These are phyloP conservation scores for Metschnikowia henanensis DNA, from an alignment of 805 yeast species.

Conservation along the genomic window DNA sequence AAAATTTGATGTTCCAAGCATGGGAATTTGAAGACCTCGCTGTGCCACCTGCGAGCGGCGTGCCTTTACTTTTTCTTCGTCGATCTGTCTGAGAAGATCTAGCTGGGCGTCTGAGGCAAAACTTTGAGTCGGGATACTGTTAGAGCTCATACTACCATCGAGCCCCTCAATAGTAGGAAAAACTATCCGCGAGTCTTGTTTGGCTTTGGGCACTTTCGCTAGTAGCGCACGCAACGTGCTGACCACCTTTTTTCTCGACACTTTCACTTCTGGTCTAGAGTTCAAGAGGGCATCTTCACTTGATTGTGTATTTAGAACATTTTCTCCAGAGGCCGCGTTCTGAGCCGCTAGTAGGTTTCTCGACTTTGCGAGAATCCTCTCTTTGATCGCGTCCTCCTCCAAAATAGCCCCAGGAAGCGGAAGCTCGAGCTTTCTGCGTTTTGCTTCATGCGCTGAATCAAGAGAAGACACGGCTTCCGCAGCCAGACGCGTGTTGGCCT, in stretches of 20 bases:
- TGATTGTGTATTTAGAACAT: too few species aligned
- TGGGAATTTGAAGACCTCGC: conserved; percentile 44
- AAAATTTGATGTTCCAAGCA: conserved; percentile 6
- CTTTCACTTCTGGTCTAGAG: background rate
- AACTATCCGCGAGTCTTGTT: conserved; percentile 31
- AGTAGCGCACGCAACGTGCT: conserved; percentile 1
- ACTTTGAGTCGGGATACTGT: background rate
- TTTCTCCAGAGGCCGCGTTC: background rate
- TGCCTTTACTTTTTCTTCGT: background rate
- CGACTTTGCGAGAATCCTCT: conserved; percentile 32
- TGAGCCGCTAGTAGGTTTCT: conserved; percentile 29
- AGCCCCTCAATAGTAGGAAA: conserved; percentile 32
- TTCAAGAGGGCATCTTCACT: too few species aligned
- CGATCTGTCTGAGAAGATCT: conserved; percentile 2
- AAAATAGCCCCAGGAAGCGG: conserved; percentile 22
- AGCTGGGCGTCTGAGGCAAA: conserved; percentile 1
- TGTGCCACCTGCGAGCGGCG: conserved; percentile 50
- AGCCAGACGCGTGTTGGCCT: conserved; percentile 21
- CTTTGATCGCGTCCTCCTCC: conserved; percentile 28
- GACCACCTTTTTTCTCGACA: conserved; percentile 2
- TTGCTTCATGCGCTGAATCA: conserved; percentile 22
- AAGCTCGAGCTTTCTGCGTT: conserved; percentile 28
- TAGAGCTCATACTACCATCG: conserved; percentile 15
- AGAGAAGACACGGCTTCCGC: conserved; percentile 23
- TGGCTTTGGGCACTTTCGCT: conserved; percentile 39